These are phyloP conservation scores for Corylus avellana DNA, from an alignment of 306 rosid species.

Conservation along the genomic window DNA sequence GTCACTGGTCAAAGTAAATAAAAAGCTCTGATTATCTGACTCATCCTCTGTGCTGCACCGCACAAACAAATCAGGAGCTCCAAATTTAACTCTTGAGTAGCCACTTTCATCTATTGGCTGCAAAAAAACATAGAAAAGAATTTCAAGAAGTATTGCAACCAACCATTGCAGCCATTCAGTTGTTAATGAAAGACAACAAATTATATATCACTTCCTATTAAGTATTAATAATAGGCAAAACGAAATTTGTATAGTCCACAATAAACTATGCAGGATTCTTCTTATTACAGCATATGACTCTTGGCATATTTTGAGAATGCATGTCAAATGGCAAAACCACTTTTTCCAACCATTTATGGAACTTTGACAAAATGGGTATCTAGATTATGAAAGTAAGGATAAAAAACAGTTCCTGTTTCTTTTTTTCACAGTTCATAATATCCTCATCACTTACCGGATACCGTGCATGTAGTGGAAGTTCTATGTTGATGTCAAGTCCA, in stretches of 20 bases:
- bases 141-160: neutral
- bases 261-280: neutral
- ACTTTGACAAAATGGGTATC: neutral
- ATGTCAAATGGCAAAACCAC: neutral
- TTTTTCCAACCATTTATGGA: neutral
- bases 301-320: neutral
- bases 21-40: slow-evolving; percentile 40
- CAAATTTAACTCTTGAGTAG: slow-evolving; percentile 56
- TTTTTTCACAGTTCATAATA: slow-evolving; percentile 1
- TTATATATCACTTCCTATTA: neutral
- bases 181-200: neutral
- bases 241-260: neutral
- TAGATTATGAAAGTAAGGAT: neutral
- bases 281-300: neutral
- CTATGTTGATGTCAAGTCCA: slow-evolving; percentile 36
- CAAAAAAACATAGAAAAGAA: neutral
- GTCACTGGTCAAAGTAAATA: slow-evolving; percentile 36
- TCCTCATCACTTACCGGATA: slow-evolving; percentile 58
- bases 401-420: neutral
- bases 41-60: slow-evolving; percentile 48
- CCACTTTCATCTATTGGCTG: slow-evolving; percentile 84
- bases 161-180: slow-evolving; percentile 3
- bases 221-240: neutral
- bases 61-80: slow-evolving; percentile 59
- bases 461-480: slow-evolving; percentile 82